Percentiles rank a stretch among this genome's conserved stretches.
phyloP scores from a whole-genome alignment of 1,284 basidiomycete genomes.

The Sanghuangporus baumii region DNA sequence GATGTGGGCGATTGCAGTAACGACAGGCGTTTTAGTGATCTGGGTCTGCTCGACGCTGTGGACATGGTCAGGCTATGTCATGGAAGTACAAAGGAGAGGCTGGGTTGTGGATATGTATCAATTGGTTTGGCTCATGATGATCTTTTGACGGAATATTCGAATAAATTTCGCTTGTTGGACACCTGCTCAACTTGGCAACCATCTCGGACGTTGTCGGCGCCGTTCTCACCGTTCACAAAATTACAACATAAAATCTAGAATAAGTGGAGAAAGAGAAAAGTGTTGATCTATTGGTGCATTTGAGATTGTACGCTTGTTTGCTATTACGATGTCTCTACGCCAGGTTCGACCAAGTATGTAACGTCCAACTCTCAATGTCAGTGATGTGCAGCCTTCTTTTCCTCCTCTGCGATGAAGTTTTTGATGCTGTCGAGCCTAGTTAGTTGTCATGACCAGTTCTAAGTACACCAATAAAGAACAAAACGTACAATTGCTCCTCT shows the following conservation, averaged over 20 bases:
- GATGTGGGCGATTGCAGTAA: constrained; percentile 13
- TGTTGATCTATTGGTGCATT: not conserved
- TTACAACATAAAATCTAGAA: not conserved
- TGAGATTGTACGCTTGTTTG: not conserved
- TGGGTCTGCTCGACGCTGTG: constrained; percentile 1
- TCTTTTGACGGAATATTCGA: not conserved
- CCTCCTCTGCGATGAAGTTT: constrained; percentile 72
- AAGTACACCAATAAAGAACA: constrained; percentile 10
- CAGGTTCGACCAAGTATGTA: not conserved
- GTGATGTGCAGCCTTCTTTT: constrained; percentile 46
- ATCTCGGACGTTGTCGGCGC: not conserved
- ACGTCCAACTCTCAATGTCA: not conserved
- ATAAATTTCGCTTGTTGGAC: not conserved
- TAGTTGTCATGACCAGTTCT: constrained; percentile 30
- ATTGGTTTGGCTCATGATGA: not conserved
- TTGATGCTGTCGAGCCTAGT: constrained; percentile 59
- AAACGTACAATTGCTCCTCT: constrained; percentile 67
- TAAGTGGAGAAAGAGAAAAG: not conserved
- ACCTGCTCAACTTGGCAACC: constrained; percentile 6
- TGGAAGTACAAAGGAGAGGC: not conserved
- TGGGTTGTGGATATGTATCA: not conserved
- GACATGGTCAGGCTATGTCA: constrained; percentile 6
- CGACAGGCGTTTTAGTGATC: constrained; percentile 16
- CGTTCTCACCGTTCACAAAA: not conserved
- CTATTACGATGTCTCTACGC: constrained; percentile 2